A percentile compares a stretch with the other conserved stretches of the same genome.
Evolutionary conservation across 2,329 filamentous ascomycete species (phyloP).

Genomic region (Microsporum ferrugineum): DNA sequence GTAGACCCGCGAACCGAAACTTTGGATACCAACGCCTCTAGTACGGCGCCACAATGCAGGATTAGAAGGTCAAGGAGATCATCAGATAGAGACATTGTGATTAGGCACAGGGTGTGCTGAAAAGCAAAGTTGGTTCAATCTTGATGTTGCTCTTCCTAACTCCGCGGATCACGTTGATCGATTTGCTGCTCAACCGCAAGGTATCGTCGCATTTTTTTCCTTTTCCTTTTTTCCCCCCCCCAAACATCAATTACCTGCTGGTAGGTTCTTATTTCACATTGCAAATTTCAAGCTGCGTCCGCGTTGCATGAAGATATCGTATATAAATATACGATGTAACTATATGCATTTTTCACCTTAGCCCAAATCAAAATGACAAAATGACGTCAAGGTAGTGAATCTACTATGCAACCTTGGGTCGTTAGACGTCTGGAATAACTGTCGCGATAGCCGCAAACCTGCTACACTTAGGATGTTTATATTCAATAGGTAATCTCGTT

Average conservation of each 20-base stretch:
- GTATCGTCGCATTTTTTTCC: neutral
- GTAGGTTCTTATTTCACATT: too few relatives aligned
- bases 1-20: neutral
- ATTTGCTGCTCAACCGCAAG: neutral
- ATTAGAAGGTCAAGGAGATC: constrained; percentile 2
- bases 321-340: neutral
- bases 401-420: neutral
- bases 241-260: too few relatives aligned
- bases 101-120: neutral
- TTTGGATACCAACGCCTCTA: neutral
- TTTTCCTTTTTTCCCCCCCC: neutral
- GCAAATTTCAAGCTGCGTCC: neutral
- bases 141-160: neutral
- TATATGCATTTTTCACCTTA: neutral
- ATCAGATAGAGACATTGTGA: neutral
- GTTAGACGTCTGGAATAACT: neutral
- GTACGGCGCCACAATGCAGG: neutral
- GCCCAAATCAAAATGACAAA: neutral
- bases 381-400: neutral
- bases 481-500: neutral
- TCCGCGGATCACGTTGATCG: neutral
- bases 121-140: constrained; percentile 1
- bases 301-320: neutral
- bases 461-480: neutral
- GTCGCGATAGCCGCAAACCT: neutral